Base-by-base conservation (phyloP, 2,329 filamentous ascomycete genomes). In the Claviceps cyperi region DNA sequence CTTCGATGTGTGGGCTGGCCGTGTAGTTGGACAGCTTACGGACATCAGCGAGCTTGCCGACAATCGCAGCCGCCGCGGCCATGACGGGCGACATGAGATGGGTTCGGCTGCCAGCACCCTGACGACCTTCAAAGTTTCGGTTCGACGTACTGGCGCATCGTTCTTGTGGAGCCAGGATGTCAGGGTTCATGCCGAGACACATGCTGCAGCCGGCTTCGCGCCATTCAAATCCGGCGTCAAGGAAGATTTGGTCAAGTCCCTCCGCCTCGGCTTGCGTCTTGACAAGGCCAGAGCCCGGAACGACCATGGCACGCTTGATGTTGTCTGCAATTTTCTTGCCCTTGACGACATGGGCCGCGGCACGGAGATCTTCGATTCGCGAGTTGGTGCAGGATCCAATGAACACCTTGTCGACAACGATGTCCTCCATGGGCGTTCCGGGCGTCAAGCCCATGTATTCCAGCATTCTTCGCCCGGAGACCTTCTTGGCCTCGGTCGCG, bases 181-280 rank as follows among this genome's bases (percentile, higher is more conserved):
- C 92, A 0, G 92, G 91, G 74, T 98, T 98, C 91, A 98, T 98
- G 65, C 92, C 92, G 50, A 98, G 77, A 65, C 92, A 97, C 92
- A 98, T 98, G 55, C 87, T 94, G 78, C 92, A 98, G 47, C 92
- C 92, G 57, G 92, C 92, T 72, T 98, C 92, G 64, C 92, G 81
- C 91, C 91, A 97, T 66, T 97, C 91, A 58, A 97, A 97, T 7
- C 92, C 92, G 46, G 92, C 90, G 54, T 94, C 87, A 8, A 72
- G 63, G 68, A 98, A 97, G 63, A 96, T 85, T 73, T 89, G 87
- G 69, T 97, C 87, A 4, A 98, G 80, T 49, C 91, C 91, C 68
- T 97, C 92, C 2, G 78, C 73, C 69, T 98, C 91, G 5, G 92
- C 92, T 67, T 89, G 85, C 53, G 83, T 80, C 75, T 96, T 97